Percentiles rank a stretch among this genome's conserved stretches.
phyloP scores from a whole-genome alignment of 345 rosid species.

The Bruguiera gymnorhiza region DNA sequence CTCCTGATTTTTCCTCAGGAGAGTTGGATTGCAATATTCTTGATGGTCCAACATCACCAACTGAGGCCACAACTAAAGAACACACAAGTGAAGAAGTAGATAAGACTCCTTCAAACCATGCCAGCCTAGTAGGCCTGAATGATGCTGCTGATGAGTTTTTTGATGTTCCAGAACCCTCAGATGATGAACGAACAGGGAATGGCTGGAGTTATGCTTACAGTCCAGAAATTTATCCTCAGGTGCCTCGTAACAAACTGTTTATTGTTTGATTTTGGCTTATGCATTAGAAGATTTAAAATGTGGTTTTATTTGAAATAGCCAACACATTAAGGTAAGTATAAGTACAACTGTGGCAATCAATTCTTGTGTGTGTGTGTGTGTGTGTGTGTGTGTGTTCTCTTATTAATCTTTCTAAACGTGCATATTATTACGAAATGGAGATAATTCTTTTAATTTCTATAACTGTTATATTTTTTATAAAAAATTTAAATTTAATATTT shows the following conservation, averaged over 20 bases:
- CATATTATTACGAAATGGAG: no score
- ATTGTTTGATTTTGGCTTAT: not conserved
- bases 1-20: constrained; percentile 63
- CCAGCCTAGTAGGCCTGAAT: constrained; percentile 71
- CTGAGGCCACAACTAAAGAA: constrained; percentile 39
- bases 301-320: no score
- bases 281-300: no score
- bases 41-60: constrained; percentile 31
- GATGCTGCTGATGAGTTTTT: constrained; percentile 88
- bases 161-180: constrained; percentile 83
- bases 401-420: no score
- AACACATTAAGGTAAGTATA: no score
- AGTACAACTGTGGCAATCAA: no score
- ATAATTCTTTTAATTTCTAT: no score
- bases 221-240: constrained; percentile 58
- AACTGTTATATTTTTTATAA: no score
- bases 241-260: constrained; percentile 21
- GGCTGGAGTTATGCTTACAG: constrained; percentile 67
- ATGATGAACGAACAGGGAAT: constrained; percentile 51
- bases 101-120: constrained; percentile 60
- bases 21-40: constrained; percentile 45
- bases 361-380: no score
- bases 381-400: no score
- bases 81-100: constrained; percentile 49
- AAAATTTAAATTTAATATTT: no score